Evolutionary conservation across 306 rosid species (phyloP), one percentile per base, ranked within the genome.

Genomic region (Lotus japonicus): DNA sequence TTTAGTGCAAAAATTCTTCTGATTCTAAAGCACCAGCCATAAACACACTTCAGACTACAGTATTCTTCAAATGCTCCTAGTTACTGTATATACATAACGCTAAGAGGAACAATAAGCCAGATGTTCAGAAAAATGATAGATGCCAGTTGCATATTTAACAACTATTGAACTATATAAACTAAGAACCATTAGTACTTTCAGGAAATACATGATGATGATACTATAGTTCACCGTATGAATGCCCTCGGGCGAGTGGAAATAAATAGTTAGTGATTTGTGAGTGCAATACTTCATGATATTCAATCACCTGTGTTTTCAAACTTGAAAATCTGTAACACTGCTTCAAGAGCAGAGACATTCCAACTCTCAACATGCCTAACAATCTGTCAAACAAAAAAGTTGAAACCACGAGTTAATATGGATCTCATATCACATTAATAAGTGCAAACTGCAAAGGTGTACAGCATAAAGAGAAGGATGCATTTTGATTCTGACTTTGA

Each of bases 311-410:
- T 11, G 36, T 70, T 73, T 71, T 73, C 71, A 58, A 35, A 79
- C 53, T 70, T 67, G 42, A 90, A 92, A 55, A 90, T 88, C 81
- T 88, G 98, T 43, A 83, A 81, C 46, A 92, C 74, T 72, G 98
- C 96, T 84, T 89, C 94, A 42, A 89, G 79, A 54, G 94, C 91
- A 70, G 98, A 86, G 74, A 88, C 79, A 75, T 80, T 71, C 98
- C 97, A 92, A 48, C 96, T 86, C 87, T 88, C 98, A 28, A 89
- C 84, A 61, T 92, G 97, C 82, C 88, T 82, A 65, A 82, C 80
- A 79, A 92, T 88, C 98, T 90, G 88, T 76, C 49, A 44, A 46
- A 44, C 45, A 62, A 78, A 62, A 66, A 12, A 48, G 31, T 58
- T 48, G 58, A 49, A 64, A 42, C 41, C 62, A 56, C 12, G 1